Evolutionary conservation across 345 rosid species (phyloP), one percentile per base, ranked within the genome.

Genomic region (Capsella bursapastoris): DNA sequence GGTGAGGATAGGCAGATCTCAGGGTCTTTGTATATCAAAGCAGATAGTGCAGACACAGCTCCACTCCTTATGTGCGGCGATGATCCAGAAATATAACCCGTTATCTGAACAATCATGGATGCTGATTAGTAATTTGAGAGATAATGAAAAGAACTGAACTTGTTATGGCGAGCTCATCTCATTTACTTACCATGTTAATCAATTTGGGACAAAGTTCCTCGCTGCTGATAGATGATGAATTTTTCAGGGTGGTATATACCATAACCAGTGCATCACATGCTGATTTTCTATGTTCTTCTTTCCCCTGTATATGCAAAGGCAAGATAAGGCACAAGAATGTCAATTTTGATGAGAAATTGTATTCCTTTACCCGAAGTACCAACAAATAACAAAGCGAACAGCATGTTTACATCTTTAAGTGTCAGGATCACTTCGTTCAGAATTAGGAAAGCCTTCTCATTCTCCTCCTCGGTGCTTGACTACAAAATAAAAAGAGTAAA

Each of bases 51-150:
- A 79, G 96, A 88, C 40, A 92, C 90, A 40, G 99, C 97, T 82
- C 92, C 99, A 81, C 99, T 92, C 70, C 82, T 92, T 74, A 92
- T 89, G 51, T 90, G 97, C 35, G 99, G 93, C 18, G 97, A 95
- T 43, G 97, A 78, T 65, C 97, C 96, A 62, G 96, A 88, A 27
- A 90, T 90, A 83, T 92, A 92, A 49, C 97, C 99, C 82, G 87
- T 61, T 78, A 92, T 84, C 98, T 94, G 93, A 67, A 79, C 8
- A 73, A 48, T 44, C 65, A 78, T 52, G 37, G 60, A 44, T 52
- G 32, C 43, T 35, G 11, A 38, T 66, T 38, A 37, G 29, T 78
- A 41, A 72, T 32, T 3, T 60, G 68, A 66, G 6, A 16, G 44
- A 51, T n/a, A 57, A 71, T 7, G 7, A 45, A 35, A 41, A 43